Conservation (phyloP, 192 early-diverging fungal species). For the Spizellomyces sp. region DNA sequence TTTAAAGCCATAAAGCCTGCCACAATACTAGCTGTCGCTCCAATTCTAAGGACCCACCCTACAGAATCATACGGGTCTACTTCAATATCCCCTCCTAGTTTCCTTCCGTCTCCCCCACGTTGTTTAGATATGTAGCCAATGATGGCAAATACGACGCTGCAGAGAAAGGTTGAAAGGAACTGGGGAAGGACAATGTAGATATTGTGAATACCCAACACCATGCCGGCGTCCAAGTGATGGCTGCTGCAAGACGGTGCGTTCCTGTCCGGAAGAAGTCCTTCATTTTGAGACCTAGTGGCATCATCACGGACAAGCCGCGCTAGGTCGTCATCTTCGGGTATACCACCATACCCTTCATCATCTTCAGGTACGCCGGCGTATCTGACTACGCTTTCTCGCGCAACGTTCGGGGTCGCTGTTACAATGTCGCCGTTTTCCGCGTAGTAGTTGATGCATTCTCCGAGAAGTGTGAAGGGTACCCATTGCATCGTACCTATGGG, state of each 20-base stretch:
- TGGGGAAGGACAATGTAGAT: slow-evolving; percentile 94
- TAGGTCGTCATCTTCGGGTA: not conserved
- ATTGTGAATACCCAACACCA: slow-evolving; percentile 92
- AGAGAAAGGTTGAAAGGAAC: slow-evolving; percentile 79
- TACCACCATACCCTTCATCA: not conserved
- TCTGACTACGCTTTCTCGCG: not conserved
- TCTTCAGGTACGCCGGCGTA: slow-evolving; percentile 28
- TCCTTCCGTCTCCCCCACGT: not conserved
- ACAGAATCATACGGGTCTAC: slow-evolving; percentile 50
- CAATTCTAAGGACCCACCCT: slow-evolving; percentile 71
- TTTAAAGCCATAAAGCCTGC: slow-evolving; percentile 60
- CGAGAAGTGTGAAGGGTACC: slow-evolving; percentile 92
- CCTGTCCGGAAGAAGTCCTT: not conserved
- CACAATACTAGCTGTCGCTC: slow-evolving; percentile 68
- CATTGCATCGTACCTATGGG: slow-evolving; percentile 70
- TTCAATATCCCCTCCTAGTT: not conserved
- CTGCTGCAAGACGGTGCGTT: not conserved
- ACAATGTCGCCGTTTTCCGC: slow-evolving; percentile 4
- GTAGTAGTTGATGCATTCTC: slow-evolving; percentile 55
- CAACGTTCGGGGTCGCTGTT: not conserved
- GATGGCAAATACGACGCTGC: slow-evolving; percentile 70
- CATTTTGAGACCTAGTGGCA: not conserved
- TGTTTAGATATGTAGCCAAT: slow-evolving; percentile 32
- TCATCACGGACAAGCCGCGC: not conserved
- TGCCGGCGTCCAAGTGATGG: slow-evolving; percentile 33